Evolutionary conservation across 768 basidiomycete genomes (phyloP), one percentile per base, ranked within the genome.

Genomic region (Leucosporidium scottii): DNA sequence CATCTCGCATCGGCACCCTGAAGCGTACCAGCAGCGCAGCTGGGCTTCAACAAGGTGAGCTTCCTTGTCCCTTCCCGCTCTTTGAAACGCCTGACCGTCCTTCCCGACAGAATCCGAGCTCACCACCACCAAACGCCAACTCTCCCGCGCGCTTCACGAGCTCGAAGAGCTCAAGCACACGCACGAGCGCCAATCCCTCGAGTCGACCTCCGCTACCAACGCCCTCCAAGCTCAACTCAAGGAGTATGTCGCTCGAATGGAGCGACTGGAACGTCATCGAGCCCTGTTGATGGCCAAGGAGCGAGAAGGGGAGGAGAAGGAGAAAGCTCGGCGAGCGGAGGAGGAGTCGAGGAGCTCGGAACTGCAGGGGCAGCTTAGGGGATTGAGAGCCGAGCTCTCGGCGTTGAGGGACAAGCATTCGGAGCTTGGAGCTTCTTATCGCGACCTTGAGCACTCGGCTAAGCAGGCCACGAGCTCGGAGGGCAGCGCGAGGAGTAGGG

Each of bases 261-360:
- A 72, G n/a, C 63, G 64, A 23, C 67, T 72, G 44, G 71, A 72
- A 27, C 62, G 71, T 8, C 66, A 67, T 5, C 71, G 71, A 3
- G 61, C 65, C 13, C 28, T 67, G n/a, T 20, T 69, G 30, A 18
- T 72, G n/a, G 71, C 54, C n/a, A 69, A 69, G 54, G 71, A 72
- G 36, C 65, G 65, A 18, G 71, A 66, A 7, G 59, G 55, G 4
- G 44, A 44, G n/a, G 71, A 68, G 56, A 48, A 62, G 34, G 68
- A 53, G 30, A 28, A 66, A 39, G 25, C 34, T 23, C 47, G 34
- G 12, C 18, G n/a, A 1, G 34, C 25, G 4, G 67, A 66, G 54
- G 59, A 31, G 51, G 65, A 66, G 7, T 34, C 34, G 50, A 64
- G 34, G 1, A 27, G 44, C 4, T 25, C 21, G 17, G 58, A 44